Conservation (phyloP, 805 yeast species). For the Saccharomycopsis vini region DNA sequence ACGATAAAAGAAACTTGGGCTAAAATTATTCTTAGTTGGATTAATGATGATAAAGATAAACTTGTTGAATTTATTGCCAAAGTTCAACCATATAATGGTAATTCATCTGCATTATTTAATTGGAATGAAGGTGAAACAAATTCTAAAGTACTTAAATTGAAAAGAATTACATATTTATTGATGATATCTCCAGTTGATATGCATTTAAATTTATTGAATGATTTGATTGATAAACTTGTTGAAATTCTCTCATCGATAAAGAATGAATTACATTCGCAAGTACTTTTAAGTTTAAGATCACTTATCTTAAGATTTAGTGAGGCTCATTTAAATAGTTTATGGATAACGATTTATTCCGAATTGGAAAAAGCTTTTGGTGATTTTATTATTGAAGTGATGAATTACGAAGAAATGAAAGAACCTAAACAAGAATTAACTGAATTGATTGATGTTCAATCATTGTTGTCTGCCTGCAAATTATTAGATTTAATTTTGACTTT, state of each 20-base stretch:
- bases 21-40: slow-evolving; percentile 52
- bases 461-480: slow-evolving; percentile 62
- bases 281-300: slow-evolving; percentile 54
- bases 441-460: slow-evolving; percentile 27
- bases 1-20: slow-evolving; percentile 36
- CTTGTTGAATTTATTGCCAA: slow-evolving; percentile 43
- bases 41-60: slow-evolving; percentile 51
- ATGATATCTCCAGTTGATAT: slow-evolving; percentile 54
- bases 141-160: slow-evolving; percentile 42
- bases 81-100: slow-evolving; percentile 38
- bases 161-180: slow-evolving; percentile 55
- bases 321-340: slow-evolving; percentile 54
- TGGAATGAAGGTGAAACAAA: slow-evolving; percentile 67
- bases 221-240: slow-evolving; percentile 40
- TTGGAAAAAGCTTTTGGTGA: slow-evolving; percentile 43
- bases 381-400: slow-evolving; percentile 27
- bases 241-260: slow-evolving; percentile 26
- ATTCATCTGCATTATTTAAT: slow-evolving; percentile 55
- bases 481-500: slow-evolving; percentile 65
- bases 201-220: slow-evolving; percentile 38
- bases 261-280: slow-evolving; percentile 34
- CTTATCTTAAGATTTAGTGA: slow-evolving; percentile 54
- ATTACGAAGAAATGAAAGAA: slow-evolving; percentile 20
- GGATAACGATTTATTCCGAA: slow-evolving; percentile 60
- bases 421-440: slow-evolving; percentile 21